phyloP scores from a whole-genome alignment of 2,329 filamentous ascomycete species.

The Pestalotiopsis sp. region DNA sequence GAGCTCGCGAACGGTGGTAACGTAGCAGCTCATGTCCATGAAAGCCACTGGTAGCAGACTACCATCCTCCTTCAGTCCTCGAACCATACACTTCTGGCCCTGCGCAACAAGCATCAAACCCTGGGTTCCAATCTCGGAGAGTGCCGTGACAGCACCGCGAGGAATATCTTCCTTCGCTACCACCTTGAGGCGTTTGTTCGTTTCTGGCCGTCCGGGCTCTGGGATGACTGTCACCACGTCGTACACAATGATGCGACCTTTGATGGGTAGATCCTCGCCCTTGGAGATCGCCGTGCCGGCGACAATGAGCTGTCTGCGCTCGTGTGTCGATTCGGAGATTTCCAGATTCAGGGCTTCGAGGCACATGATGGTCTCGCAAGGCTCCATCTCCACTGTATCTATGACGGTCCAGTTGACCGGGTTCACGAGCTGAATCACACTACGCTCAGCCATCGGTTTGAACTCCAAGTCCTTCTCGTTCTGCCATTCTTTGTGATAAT shows the following conservation, averaged over 20 bases:
- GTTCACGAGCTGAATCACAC: slow-evolving; percentile 77
- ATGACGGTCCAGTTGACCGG: slow-evolving; percentile 78
- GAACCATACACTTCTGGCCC: slow-evolving; percentile 96
- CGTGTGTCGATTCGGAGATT: slow-evolving; percentile 87
- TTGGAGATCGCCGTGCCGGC: slow-evolving; percentile 85
- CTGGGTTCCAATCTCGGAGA: slow-evolving; percentile 84
- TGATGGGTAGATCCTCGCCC: slow-evolving; percentile 87
- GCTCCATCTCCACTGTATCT: slow-evolving; percentile 73
- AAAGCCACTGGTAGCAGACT: slow-evolving; percentile 92
- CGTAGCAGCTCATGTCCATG: slow-evolving; percentile 95
- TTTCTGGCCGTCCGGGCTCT: slow-evolving; percentile 82
- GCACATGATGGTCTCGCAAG: slow-evolving; percentile 77
- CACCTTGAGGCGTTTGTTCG: slow-evolving; percentile 81
- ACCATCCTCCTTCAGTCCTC: slow-evolving; percentile 93
- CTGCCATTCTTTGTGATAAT: slow-evolving; percentile 80
- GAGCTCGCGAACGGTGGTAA: slow-evolving; percentile 82
- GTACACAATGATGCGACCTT: slow-evolving; percentile 86
- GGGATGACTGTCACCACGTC: slow-evolving; percentile 92
- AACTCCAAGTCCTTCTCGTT: slow-evolving; percentile 67
- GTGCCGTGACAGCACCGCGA: slow-evolving; percentile 86
- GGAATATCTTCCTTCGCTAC: slow-evolving; percentile 87
- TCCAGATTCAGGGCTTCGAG: slow-evolving; percentile 85
- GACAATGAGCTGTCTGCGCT: slow-evolving; percentile 78
- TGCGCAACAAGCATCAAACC: slow-evolving; percentile 89
- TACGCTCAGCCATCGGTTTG: slow-evolving; percentile 71